Conservation (phyloP, 1,284 basidiomycete genomes). For the Irpex sp. region DNA sequence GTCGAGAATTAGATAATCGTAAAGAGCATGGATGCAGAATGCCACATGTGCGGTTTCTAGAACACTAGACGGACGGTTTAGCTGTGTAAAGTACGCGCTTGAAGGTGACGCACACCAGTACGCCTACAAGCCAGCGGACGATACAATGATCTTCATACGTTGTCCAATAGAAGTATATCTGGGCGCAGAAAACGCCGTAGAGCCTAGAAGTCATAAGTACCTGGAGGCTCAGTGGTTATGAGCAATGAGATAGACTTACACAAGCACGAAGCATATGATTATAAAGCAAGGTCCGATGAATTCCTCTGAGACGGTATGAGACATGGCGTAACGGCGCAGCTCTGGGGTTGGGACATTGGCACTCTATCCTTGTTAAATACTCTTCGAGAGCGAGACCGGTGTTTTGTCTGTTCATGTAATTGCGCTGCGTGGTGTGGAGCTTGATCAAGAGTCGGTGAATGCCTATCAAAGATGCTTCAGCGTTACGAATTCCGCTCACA, state of each 20-base stretch:
- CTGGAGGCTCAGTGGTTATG: neutral
- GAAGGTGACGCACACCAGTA: too few relatives aligned
- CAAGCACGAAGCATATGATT: neutral
- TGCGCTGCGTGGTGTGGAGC: neutral
- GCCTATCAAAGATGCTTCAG: neutral
- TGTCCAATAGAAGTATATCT: neutral
- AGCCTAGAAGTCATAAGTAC: neutral
- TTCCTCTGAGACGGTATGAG: neutral
- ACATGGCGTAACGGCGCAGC: neutral
- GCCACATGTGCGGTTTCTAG: neutral
- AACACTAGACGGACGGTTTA: neutral
- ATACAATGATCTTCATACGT: neutral
- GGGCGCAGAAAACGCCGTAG: neutral
- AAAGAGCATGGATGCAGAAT: neutral
- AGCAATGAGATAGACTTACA: neutral
- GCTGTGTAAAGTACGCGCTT: neutral
- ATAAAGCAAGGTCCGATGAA: neutral
- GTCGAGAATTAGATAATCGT: neutral
- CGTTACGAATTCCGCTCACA: neutral
- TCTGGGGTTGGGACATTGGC: too few relatives aligned
- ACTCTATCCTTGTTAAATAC: too few relatives aligned
- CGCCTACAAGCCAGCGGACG: neutral
- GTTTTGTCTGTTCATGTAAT: neutral
- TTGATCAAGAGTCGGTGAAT: neutral
- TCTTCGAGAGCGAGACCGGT: too few relatives aligned